These are phyloP conservation scores for Microbotryum silenes-acaulis DNA, from an alignment of 1,284 basidiomycete species.

Conservation along the genomic window DNA sequence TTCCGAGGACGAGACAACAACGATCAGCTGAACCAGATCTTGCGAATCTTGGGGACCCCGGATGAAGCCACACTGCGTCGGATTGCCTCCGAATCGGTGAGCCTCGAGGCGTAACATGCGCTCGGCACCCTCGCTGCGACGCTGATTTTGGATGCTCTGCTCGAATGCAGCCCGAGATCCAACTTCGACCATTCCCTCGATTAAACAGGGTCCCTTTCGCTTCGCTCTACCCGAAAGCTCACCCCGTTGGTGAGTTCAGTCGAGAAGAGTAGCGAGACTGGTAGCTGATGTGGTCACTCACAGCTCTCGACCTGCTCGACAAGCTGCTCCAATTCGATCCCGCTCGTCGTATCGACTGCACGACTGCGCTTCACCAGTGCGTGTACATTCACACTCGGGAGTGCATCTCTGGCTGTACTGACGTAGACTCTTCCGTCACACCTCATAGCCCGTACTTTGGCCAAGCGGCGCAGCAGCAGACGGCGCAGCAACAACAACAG, in stretches of 20 bases:
- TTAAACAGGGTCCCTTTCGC: constrained; percentile 86
- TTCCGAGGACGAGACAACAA: constrained; percentile 97
- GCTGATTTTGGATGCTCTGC: neutral
- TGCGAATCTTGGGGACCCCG: constrained; percentile 94
- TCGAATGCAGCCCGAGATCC: constrained; percentile 70
- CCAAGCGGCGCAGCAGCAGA: no score
- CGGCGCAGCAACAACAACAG: no score
- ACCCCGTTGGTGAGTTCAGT: constrained; percentile 60
- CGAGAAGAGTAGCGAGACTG: no score
- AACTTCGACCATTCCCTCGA: constrained; percentile 76
- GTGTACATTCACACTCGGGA: neutral
- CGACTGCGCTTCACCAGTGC: constrained; percentile 74
- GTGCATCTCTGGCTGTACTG: neutral
- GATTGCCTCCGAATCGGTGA: constrained; percentile 81
- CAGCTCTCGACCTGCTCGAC: constrained; percentile 90
- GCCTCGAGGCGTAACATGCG: constrained; percentile 37
- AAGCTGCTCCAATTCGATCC: constrained; percentile 95
- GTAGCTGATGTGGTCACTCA: no score
- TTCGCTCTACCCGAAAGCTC: constrained; percentile 84
- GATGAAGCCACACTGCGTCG: constrained; percentile 81
- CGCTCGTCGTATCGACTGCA: constrained; percentile 79
- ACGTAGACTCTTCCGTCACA: no score
- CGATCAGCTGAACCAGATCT: constrained; percentile 94
- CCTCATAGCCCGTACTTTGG: no score
- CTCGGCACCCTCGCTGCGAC: neutral